Evolutionary conservation across 257 asterid species (phyloP).

Genomic region (Solanum raphanifolium): DNA sequence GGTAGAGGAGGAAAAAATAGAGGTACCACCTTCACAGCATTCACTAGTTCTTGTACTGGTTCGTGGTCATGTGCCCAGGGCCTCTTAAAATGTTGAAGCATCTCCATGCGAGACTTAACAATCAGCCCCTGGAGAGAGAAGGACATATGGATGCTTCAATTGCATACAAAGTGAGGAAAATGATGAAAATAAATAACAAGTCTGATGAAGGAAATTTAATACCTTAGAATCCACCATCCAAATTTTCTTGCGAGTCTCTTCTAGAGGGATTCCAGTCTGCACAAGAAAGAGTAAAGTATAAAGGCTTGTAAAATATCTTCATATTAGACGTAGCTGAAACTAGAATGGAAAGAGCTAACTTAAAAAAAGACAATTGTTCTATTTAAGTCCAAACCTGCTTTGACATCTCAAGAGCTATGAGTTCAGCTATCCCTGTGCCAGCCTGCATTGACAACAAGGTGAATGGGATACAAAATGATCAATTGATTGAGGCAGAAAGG

Average conservation of each 20-base stretch:
- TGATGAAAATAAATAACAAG: not conserved
- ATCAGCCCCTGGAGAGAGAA: slow-evolving; percentile 54
- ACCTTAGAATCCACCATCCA: slow-evolving; percentile 67
- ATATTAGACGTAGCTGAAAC: not conserved
- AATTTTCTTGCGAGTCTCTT: slow-evolving; percentile 78
- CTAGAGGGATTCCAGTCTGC: slow-evolving; percentile 74
- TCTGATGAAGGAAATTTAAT: not conserved
- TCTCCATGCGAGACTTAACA: slow-evolving; percentile 55
- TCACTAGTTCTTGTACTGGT: slow-evolving; percentile 47
- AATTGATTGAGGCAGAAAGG: not conserved
- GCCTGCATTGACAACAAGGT: slow-evolving; percentile 47
- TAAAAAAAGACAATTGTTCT: not conserved
- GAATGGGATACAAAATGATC: not conserved
- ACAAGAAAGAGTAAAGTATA: not conserved
- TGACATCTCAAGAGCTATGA: slow-evolving; percentile 86
- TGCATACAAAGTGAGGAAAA: not conserved
- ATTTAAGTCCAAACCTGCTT: slow-evolving; percentile 47
- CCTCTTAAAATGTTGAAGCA: slow-evolving; percentile 79
- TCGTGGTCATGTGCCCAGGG: slow-evolving; percentile 90
- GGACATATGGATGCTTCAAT: not conserved
- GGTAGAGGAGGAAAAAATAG: not conserved
- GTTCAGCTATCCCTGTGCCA: slow-evolving; percentile 95
- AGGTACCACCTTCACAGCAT: slow-evolving; percentile 65
- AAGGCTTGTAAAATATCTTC: not conserved
- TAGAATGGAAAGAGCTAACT: not conserved